Percentiles rank a stretch among this genome's conserved stretches.
Conservation (phyloP, 2,329 filamentous ascomycete genomes). For the Aurifilum marmelostoma region DNA sequence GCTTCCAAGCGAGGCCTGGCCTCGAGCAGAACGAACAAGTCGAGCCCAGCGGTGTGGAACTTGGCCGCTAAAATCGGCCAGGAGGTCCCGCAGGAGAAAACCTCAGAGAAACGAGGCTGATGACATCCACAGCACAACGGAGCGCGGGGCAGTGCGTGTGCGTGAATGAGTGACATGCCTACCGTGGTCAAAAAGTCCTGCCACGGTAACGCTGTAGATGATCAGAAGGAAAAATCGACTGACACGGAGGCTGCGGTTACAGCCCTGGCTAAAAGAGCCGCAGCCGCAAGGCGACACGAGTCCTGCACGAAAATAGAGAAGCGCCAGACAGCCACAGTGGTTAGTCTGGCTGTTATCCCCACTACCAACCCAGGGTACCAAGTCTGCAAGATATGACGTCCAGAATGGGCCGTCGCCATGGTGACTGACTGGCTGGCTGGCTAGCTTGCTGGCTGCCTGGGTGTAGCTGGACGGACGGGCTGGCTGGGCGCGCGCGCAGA, state of each 20-base stretch:
- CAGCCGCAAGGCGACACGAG: conserved; percentile 17
- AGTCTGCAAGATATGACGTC: not conserved
- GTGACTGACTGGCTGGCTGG: not conserved
- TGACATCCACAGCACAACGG: not conserved
- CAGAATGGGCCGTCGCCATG: not conserved
- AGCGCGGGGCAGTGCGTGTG: not conserved
- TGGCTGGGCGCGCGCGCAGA: not conserved
- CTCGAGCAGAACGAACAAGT: conserved; percentile 5
- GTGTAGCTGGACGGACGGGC: not conserved
- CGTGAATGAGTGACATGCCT: not conserved
- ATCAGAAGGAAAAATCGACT: not conserved
- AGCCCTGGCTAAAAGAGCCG: conserved; percentile 24
- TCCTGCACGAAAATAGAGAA: conserved; percentile 24
- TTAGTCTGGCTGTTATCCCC: conserved; percentile 2
- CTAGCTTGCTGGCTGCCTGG: no score
- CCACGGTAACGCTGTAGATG: not conserved
- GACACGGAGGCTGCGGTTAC: conserved; percentile 28
- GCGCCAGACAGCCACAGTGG: conserved; percentile 14
- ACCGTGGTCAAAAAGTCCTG: not conserved
- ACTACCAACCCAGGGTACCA: conserved; percentile 6
- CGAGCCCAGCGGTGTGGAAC: conserved; percentile 17
- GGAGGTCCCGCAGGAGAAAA: not conserved
- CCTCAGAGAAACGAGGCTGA: conserved; percentile 6
- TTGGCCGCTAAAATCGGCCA: conserved; percentile 6
- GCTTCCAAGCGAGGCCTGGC: conserved; percentile 5